Evolutionary conservation across 1,284 basidiomycete genomes (phyloP).

Genomic region (Trametes hirsuta): DNA sequence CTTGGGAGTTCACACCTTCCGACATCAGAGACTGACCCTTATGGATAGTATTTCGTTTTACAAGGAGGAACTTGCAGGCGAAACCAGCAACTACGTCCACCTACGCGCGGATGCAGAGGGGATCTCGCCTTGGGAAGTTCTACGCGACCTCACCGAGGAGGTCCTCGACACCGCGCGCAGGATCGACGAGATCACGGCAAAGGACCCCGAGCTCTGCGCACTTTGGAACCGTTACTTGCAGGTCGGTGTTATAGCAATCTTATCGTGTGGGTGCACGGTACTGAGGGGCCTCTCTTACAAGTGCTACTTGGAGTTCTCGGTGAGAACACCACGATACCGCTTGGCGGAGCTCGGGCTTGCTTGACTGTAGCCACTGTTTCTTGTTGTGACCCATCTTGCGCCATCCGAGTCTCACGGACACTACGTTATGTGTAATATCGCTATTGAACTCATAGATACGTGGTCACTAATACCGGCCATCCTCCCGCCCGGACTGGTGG

Average conservation of each 20-base stretch:
- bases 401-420: background rate
- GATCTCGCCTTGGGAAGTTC: constrained; percentile 8
- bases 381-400: background rate
- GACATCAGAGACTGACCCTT: background rate
- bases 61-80: constrained; percentile 6
- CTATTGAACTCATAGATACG: too few relatives aligned
- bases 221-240: constrained; percentile 21
- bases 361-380: background rate
- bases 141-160: constrained; percentile 15
- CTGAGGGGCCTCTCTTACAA: background rate
- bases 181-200: constrained; percentile 10
- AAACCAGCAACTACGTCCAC: constrained; percentile 7
- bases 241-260: background rate
- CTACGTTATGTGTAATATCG: background rate
- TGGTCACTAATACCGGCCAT: too few relatives aligned
- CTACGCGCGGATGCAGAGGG: constrained; percentile 19
- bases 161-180: constrained; percentile 20
- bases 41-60: constrained; percentile 22
- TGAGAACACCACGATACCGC: constrained; percentile 21
- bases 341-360: constrained; percentile 14
- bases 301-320: constrained; percentile 19
- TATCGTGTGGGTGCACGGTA: background rate
- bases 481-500: too few relatives aligned
- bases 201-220: constrained; percentile 8
- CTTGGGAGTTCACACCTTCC: background rate